Percentiles rank a stretch among this genome's conserved stretches.
These are phyloP conservation scores for Antitrichia curtipendula DNA, from an alignment of 225 moss, liverwort and hornwort genomes.

Conservation along the genomic window DNA sequence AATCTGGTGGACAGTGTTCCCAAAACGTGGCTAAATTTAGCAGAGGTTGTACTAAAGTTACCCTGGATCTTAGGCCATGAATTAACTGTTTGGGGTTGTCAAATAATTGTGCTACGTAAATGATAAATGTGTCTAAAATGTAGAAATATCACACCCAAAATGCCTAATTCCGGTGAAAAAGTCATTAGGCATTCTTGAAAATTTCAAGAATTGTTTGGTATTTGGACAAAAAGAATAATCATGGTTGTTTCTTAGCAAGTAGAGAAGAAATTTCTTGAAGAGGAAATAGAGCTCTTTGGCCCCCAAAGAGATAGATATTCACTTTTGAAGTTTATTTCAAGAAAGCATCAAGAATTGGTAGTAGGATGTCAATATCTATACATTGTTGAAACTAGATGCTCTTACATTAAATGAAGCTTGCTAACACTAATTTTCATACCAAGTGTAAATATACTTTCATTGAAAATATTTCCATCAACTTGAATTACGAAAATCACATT, in stretches of 20 bases:
- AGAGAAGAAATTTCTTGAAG: not conserved
- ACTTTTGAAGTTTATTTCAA: rapidly evolving
- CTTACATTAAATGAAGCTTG: not conserved
- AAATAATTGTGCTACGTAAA: not conserved
- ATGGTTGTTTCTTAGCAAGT: not conserved
- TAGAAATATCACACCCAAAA: not conserved
- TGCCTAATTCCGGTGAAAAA: not conserved
- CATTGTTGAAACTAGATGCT: not conserved
- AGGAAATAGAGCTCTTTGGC: no score
- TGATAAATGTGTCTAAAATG: no score
- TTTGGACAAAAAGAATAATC: not conserved
- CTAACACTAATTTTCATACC: rapidly evolving
- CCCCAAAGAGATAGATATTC: not conserved
- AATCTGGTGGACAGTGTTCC: not conserved
- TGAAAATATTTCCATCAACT: not conserved
- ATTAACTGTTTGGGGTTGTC: not conserved
- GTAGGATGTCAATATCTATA: not conserved
- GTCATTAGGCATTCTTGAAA: not conserved
- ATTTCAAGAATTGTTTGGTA: no score
- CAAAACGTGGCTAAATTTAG: not conserved
- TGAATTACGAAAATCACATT: not conserved
- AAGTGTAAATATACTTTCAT: not conserved
- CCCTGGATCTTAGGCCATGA: no score
- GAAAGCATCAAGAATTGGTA: not conserved
- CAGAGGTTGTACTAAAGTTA: not conserved